These are phyloP conservation scores for Voacanga thouarsii DNA, from an alignment of 257 asterid genomes.

Conservation along the genomic window DNA sequence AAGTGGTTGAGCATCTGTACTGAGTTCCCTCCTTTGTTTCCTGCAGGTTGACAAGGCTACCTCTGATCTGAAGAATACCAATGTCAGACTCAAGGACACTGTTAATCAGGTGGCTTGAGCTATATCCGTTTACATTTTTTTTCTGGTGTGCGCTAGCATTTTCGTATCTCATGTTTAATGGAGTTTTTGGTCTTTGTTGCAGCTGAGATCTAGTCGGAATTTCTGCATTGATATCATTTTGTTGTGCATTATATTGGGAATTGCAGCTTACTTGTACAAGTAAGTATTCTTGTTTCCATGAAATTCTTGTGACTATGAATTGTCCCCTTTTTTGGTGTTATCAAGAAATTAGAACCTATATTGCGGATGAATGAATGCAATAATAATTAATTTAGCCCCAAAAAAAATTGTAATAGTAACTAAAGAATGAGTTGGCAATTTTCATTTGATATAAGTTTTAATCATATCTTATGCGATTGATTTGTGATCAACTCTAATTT, in stretches of 20 bases:
- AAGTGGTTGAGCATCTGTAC: slow-evolving; percentile 6
- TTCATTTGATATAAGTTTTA: neutral
- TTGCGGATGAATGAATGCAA: neutral
- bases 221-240: slow-evolving; percentile 88
- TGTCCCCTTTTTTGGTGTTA: neutral
- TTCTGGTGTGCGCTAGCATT: neutral
- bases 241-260: slow-evolving; percentile 86
- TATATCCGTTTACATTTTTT: neutral
- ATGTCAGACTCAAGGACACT: slow-evolving; percentile 91
- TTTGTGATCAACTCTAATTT: neutral
- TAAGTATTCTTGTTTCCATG: slow-evolving; percentile 30
- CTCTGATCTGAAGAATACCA: slow-evolving; percentile 88
- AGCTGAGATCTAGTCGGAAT: slow-evolving; percentile 96
- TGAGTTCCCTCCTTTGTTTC: slow-evolving; percentile 15
- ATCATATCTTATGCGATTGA: neutral
- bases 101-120: slow-evolving; percentile 75
- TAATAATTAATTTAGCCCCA: neutral
- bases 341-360: neutral
- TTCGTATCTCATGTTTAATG: neutral
- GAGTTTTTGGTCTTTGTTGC: slow-evolving; percentile 32
- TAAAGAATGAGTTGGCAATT: neutral
- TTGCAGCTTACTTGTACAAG: slow-evolving; percentile 96
- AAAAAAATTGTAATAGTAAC: neutral
- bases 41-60: slow-evolving; percentile 94
- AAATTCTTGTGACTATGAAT: neutral